Evolutionary conservation across 2,329 filamentous ascomycete species (phyloP).

Genomic region (Clonostachys sp.): DNA sequence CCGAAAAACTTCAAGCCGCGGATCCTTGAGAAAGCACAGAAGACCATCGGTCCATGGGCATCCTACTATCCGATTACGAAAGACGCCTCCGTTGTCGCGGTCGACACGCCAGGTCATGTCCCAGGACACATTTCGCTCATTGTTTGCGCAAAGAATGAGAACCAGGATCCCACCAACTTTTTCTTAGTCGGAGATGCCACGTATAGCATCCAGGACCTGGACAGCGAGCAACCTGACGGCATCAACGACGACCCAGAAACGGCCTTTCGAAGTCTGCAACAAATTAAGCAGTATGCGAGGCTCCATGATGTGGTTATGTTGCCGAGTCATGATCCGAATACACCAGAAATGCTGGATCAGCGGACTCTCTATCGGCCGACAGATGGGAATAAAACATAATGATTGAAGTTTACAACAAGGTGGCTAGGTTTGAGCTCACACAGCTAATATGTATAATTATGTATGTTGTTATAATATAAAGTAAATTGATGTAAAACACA

Average conservation of each 20-base stretch:
- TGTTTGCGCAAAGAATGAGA: no score
- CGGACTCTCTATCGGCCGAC: no score
- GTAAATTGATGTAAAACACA: no score
- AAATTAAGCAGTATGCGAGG: constrained; percentile 21
- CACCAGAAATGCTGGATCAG: no score
- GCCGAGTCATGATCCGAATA: constrained; percentile 13
- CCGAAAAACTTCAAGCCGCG: constrained; percentile 18
- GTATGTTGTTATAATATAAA: no score
- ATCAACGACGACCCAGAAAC: constrained; percentile 18
- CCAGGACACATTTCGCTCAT: constrained; percentile 22
- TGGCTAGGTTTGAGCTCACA: no score
- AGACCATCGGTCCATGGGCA: constrained; percentile 18
- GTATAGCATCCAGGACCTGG: constrained; percentile 18
- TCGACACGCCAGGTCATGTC: constrained; percentile 25
- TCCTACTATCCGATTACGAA: constrained; percentile 16
- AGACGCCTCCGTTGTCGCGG: constrained; percentile 18
- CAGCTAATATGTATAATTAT: no score
- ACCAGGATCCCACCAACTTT: constrained; percentile 8
- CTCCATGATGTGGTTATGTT: constrained; percentile 15
- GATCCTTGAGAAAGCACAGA: constrained; percentile 15
- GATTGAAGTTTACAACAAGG: no score
- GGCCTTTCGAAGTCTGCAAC: constrained; percentile 18
- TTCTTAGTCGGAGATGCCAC: constrained; percentile 21
- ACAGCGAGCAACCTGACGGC: constrained; percentile 22
- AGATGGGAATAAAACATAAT: no score